Evolutionary conservation across 805 yeast species (phyloP).

Genomic region (Saccharomycopsis sp.): DNA sequence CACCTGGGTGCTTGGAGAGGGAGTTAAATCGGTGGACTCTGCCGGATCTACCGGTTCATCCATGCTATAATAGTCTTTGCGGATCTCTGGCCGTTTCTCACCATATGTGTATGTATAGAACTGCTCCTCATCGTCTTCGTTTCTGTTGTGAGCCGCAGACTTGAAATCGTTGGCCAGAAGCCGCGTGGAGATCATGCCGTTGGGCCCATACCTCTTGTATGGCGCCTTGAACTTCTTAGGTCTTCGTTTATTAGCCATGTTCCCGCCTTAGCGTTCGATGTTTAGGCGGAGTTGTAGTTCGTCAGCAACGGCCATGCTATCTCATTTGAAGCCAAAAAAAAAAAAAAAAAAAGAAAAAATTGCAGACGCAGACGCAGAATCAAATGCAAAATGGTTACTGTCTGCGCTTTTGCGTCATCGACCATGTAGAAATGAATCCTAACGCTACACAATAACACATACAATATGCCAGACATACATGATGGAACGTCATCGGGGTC

Average conservation of each 20-base stretch:
- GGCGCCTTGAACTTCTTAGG: constrained; percentile 80
- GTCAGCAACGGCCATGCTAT: no score
- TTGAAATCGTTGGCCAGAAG: constrained; percentile 12
- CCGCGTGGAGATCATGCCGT: constrained; percentile 17
- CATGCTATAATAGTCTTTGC: constrained; percentile 4
- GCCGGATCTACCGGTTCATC: not conserved
- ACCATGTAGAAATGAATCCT: not conserved
- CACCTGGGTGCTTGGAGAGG: not conserved
- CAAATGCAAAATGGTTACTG: not conserved
- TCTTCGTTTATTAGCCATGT: constrained; percentile 84
- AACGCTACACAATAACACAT: not conserved
- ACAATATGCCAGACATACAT: not conserved
- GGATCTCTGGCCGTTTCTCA: constrained; percentile 18
- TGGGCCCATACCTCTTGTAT: constrained; percentile 63
- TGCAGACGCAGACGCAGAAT: not conserved
- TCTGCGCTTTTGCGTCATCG: not conserved
- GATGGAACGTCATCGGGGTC: not conserved
- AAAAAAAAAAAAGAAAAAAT: not conserved
- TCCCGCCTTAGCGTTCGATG: not conserved
- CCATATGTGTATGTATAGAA: constrained; percentile 19
- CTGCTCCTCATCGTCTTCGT: constrained; percentile 18
- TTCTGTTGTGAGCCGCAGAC: not conserved
- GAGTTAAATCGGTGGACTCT: not conserved
- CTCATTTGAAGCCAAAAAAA: not conserved
- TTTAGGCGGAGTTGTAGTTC: no score